Evolutionary conservation across 805 yeast genomes (phyloP), one percentile per base, ranked within the genome.

Genomic region (Saccharomyces kudriavzevii): DNA sequence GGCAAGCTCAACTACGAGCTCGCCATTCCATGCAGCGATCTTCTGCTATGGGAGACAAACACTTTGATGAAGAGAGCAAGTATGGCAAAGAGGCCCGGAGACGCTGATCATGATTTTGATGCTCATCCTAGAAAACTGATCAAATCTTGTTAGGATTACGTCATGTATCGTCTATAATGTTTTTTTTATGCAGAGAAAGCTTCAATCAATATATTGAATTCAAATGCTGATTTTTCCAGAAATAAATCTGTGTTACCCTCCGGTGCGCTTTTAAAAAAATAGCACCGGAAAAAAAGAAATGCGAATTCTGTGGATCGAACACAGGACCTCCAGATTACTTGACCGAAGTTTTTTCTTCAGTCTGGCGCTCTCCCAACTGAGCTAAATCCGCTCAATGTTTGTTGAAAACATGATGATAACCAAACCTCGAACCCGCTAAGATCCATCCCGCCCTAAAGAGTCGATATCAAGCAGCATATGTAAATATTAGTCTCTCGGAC

Each of bases 231-330:
- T n/a, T n/a, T n/a, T n/a, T n/a, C n/a, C n/a, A n/a, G n/a, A n/a
- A n/a, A n/a, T n/a, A n/a, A n/a, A n/a, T n/a, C n/a, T n/a, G n/a
- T n/a, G n/a, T n/a, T n/a, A n/a, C n/a, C n/a, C n/a, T n/a, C n/a
- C n/a, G 10, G 30, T 28, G 30, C 2, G 30, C 10, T 4, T 30
- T 30, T 30, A 5, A 8, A 35, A 35, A 35, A 35, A 27, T 27
- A 5, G 28, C 28, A 27, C 4, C 27, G 40, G n/a, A n/a, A 27
- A 60, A 65, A 65, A 62, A 62, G 40, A 57, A 56, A 63, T 79
- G 84, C 84, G 81, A 77, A 70, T 77, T 79, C 80, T 82, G 88
- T 81, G 89, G 88, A 81, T 84, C 85, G 89, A 84, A 84, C 88
- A 81, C 88, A 82, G 84, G 87, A 83, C 89, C 89, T 84, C 79